Base-by-base conservation (phyloP, 805 yeast species). In the Wickerhamiella kazuoi region DNA sequence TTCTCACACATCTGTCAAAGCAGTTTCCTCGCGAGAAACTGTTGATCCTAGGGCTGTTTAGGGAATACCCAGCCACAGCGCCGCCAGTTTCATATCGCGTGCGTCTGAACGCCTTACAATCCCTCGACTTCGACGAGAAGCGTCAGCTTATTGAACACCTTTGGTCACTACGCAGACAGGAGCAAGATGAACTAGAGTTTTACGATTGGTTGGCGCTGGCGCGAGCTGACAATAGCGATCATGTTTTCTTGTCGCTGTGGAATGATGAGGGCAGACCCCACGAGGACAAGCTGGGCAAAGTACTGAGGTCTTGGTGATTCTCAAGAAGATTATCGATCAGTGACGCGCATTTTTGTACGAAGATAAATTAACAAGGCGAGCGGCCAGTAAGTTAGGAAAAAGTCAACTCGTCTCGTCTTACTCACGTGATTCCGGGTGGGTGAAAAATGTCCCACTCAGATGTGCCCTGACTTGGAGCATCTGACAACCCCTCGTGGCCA, bases 161-260 rank as follows among this genome's bases (percentile, higher is more conserved):
- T 14, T 48, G 51, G 51, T 19, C n/a, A 3, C 30, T 29, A 1
- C 44, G 52, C 4, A 21, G 21, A 18, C 7, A 30, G 16, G 23
- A 37, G 18, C 30, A 30, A 24, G 44, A 39, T 3, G 42, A 41
- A 1, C 30, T 46, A 7, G 30, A 34, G 18, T 31, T 34, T 11
- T 41, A 32, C 17, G 53, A 50, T 41, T 50, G 53, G 53, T n/a
- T 45, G 19, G 45, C 53, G 3, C 40, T 50, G 36, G 38, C 39
- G 26, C 45, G 49, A 21, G 50, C 50, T 4, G 14, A 8, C 14
- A 7, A 11, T 8, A 15, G 15, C 14, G 16, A 6, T 6, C 6
- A 29, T 5, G 14, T 15, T 8, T 29, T 29, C 31, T 11, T 6
- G n/a, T 6, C 7, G 7, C 15, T 14, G 8, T 29, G 31, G 31